A percentile compares a stretch with the other conserved stretches of the same genome.
phyloP scores from a whole-genome alignment of 176 grass and related monocot genomes.

The barley (Hordeum vulgare) region MorexV3_pseudomolecules_assembly NC_058520.1:307067030-307067529 shows the following conservation, averaged over 20 bases:
- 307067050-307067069: too few relatives aligned
- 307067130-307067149: too few relatives aligned
- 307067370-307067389: slow-evolving; percentile 23
- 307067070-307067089: too few relatives aligned
- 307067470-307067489: neutral
- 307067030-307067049: too few relatives aligned
- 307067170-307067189: too few relatives aligned
- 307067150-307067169: too few relatives aligned
- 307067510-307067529: neutral
- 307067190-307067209: too few relatives aligned
- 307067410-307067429: slow-evolving; percentile 32
- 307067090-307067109: too few relatives aligned
- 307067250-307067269: neutral
- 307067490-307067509: neutral
- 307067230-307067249: too few relatives aligned
- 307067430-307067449: slow-evolving; percentile 77
- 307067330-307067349: neutral
- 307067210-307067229: too few relatives aligned
- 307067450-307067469: slow-evolving; percentile 19
- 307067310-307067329: neutral
- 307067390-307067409: slow-evolving; percentile 8
- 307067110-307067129: too few relatives aligned
- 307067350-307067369: slow-evolving; percentile 20
- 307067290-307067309: neutral
- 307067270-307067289: neutral